Evolutionary conservation across 1,284 basidiomycete species (phyloP), one percentile per base, ranked within the genome.

Genomic region (Fomitopsis schrenkii): DNA sequence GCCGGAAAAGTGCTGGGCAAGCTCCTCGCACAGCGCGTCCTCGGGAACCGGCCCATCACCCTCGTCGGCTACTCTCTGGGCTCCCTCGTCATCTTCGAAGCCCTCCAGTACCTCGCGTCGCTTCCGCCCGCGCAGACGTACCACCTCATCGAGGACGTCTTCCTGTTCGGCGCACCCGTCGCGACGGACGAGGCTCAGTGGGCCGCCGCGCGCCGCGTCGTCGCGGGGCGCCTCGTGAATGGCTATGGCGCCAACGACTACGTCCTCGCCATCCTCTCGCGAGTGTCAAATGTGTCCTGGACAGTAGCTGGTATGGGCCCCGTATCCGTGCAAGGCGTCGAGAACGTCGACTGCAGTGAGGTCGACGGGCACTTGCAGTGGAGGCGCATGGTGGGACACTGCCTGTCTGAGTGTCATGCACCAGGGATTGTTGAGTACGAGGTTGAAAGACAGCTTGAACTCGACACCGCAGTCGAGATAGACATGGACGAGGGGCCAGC

Each of bases 171-270:
- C 12, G 82, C 86, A 2, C 91, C 90, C 0, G 79, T 85, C 1
- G 79, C 87, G 2, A 80, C 83, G 1, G 83, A 87, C 56, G 71
- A 74, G 40, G 71, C 73, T 33, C 74, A 79, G 9, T 94, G 90
- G 91, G 71, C 85, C 2, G 80, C 84, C 41, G 82, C 85, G 2
- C 80, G 90, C 5, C 80, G 87, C 7, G 80, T 90, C 54, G 87
- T 88, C 12, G 77, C 83, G 0, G 90, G 90, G 7, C 76, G 88
- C 35, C 77, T 93, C 48, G 86, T 92, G 42, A 93, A 94, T 69
- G 87, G 83, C 2, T 91, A 87, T 70, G 83, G 86, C 14, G 79
- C 76, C 62, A 80, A 86, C 63, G 90, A 93, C 69, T 93, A 91
- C 77, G 81, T 93, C 57, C 79, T 94, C 46, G 89, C 88, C 0